These are phyloP conservation scores for Thecamonas trahens DNA, from an alignment of 78 protist species.

Conservation along the genomic window DNA sequence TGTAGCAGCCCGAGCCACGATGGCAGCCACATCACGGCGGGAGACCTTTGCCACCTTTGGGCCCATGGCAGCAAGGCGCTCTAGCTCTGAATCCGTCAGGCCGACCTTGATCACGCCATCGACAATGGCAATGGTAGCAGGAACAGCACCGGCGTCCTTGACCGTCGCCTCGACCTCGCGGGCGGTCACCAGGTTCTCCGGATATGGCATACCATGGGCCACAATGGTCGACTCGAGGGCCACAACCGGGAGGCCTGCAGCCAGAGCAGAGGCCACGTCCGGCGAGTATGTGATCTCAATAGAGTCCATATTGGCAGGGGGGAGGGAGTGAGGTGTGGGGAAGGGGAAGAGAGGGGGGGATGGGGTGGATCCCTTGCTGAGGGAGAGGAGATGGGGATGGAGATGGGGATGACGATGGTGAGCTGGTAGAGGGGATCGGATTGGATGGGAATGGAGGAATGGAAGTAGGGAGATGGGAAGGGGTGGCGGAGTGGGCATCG, in stretches of 20 bases:
- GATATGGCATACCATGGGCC: slow-evolving; percentile 89
- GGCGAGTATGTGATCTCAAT: no score
- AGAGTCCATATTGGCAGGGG: no score
- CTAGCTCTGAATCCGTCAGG: slow-evolving; percentile 23
- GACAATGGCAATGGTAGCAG: slow-evolving; percentile 91
- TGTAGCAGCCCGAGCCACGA: slow-evolving; percentile 11
- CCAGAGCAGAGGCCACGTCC: no score
- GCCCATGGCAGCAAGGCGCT: slow-evolving; percentile 44
- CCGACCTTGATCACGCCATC: slow-evolving; percentile 57
- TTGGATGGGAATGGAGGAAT: no score
- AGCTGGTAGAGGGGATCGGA: no score
- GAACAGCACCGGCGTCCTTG: slow-evolving; percentile 83
- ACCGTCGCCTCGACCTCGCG: slow-evolving; percentile 67
- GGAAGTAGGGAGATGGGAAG: no score
- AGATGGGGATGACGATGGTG: no score
- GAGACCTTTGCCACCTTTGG: slow-evolving; percentile 56
- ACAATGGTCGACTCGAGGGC: slow-evolving; percentile 95
- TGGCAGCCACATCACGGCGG: slow-evolving; percentile 81
- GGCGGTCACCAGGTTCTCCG: slow-evolving; percentile 75
- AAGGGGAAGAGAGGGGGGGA: no score
- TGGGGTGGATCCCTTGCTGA: no score
- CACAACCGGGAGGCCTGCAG: slow-evolving; percentile 64
- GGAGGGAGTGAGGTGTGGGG: no score
- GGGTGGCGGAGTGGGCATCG: no score
- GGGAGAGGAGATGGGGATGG: no score